A percentile compares a stretch with the other conserved stretches of the same genome.
Evolutionary conservation across 2,329 filamentous ascomycete genomes (phyloP).

Genomic region (Ceratocystis cubensis): DNA sequence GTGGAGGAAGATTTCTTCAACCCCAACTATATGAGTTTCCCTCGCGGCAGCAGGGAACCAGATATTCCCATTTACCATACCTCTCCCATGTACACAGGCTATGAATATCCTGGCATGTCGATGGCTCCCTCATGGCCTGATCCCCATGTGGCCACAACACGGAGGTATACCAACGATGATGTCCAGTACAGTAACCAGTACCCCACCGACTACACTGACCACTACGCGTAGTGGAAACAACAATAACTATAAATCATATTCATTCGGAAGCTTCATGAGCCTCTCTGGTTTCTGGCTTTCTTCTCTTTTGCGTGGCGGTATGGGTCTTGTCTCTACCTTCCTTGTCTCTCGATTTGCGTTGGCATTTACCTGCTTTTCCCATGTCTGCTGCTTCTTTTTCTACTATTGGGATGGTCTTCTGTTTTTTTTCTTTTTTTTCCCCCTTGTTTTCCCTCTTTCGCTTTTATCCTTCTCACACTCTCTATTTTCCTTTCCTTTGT

Average conservation of each 20-base stretch:
- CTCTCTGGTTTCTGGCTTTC: not conserved
- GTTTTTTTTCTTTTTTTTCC: not conserved
- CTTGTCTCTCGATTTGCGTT: not conserved
- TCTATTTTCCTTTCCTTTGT: conserved; percentile 11
- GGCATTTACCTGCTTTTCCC: not conserved
- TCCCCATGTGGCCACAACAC: not conserved
- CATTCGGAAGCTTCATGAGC: not conserved
- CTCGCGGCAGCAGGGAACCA: not conserved
- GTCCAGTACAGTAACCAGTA: conserved; percentile 10
- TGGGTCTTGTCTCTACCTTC: not conserved
- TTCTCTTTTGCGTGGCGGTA: not conserved
- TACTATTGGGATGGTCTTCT: not conserved
- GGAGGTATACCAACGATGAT: conserved; percentile 4
- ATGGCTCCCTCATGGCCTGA: not conserved
- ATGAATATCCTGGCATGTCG: not conserved
- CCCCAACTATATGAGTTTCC: not conserved
- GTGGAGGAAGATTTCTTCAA: not conserved
- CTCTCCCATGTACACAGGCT: not conserved
- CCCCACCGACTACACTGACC: not conserved
- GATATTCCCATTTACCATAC: not conserved
- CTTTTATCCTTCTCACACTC: conserved; percentile 1
- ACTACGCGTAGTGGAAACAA: not conserved
- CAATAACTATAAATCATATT: not conserved
- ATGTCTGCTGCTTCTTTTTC: conserved; percentile 1
- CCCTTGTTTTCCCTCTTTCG: not conserved